A percentile compares a stretch with the other conserved stretches of the same genome.
phyloP scores from a whole-genome alignment of 176 grass and related monocot species.

The Cenchrus purpureus region DNA sequence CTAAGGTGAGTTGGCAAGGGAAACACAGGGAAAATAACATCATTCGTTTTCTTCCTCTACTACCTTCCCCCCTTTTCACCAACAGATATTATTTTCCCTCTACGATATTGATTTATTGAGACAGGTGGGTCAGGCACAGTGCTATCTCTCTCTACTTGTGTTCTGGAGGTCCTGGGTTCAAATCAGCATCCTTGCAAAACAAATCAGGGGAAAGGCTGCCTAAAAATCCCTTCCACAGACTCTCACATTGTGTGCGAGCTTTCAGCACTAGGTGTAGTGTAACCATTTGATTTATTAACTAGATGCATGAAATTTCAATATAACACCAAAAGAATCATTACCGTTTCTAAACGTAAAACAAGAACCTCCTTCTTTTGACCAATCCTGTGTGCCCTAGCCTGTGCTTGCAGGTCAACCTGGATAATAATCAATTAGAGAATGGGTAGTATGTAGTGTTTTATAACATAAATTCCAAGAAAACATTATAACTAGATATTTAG shows the following conservation, averaged over 20 bases:
- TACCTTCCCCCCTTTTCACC: background rate
- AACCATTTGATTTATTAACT: background rate
- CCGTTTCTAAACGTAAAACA: conserved; percentile 97
- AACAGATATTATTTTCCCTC: conserved; percentile 22
- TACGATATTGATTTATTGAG: background rate
- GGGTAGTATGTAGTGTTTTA: background rate
- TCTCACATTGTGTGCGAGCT: background rate
- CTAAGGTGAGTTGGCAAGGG: background rate
- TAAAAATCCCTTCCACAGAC: background rate
- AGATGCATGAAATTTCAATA: conserved; percentile 34
- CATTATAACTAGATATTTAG: conserved; percentile 31
- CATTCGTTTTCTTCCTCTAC: background rate
- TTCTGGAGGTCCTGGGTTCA: background rate
- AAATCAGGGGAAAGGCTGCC: background rate
- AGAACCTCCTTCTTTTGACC: conserved; percentile 99
- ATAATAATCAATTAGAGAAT: conserved; percentile 31
- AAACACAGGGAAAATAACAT: background rate
- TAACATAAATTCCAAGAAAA: conserved; percentile 12
- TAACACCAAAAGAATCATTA: conserved; percentile 47
- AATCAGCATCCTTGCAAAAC: background rate
- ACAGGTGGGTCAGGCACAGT: background rate
- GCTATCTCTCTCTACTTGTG: background rate
- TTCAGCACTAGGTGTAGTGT: background rate
- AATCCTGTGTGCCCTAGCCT: conserved; percentile 97
- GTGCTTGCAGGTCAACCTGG: conserved; percentile 99